A percentile compares a stretch with the other conserved stretches of the same genome.
phyloP scores from a whole-genome alignment of 352 stramenopile species.

The Aphanomyces cochlioides region DNA sequence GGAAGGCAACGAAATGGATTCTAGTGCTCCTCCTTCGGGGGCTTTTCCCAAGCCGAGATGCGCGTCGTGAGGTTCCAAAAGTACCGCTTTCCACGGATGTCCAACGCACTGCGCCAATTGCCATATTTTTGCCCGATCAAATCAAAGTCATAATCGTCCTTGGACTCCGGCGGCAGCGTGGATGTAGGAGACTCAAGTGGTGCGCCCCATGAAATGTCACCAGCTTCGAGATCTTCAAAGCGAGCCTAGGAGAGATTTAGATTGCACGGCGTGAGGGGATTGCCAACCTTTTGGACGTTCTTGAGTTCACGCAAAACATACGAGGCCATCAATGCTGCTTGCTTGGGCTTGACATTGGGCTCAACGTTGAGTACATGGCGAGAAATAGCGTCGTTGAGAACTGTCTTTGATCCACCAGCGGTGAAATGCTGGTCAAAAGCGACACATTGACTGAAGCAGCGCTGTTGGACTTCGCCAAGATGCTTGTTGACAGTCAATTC shows the following conservation, averaged over 20 bases:
- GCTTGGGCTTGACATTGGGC: slow-evolving; percentile 48
- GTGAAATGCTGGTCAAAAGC: slow-evolving; percentile 91
- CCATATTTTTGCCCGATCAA: slow-evolving; percentile 78
- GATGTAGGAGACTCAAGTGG: slow-evolving; percentile 30
- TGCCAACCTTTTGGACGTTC: slow-evolving; percentile 69
- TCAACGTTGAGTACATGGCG: slow-evolving; percentile 76
- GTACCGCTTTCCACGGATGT: slow-evolving; percentile 83
- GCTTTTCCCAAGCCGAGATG: slow-evolving; percentile 71
- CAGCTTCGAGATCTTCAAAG: slow-evolving; percentile 30
- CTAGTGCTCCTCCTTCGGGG: slow-evolving; percentile 36
- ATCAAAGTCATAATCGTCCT: slow-evolving; percentile 51
- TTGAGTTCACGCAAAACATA: slow-evolving; percentile 81
- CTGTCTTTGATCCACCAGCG: slow-evolving; percentile 40
- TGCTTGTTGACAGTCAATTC: slow-evolving; percentile 97
- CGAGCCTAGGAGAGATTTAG: slow-evolving; percentile 4
- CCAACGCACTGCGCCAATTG: slow-evolving; percentile 80
- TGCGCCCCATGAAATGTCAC: slow-evolving; percentile 69
- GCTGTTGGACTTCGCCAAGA: slow-evolving; percentile 93
- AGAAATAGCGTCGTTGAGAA: slow-evolving; percentile 56
- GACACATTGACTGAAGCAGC: slow-evolving; percentile 92
- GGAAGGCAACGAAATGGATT: background rate
- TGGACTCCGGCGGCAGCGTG: slow-evolving; percentile 12
- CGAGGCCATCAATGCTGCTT: slow-evolving; percentile 54
- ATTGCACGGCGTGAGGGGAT: slow-evolving; percentile 40
- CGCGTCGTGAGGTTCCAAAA: slow-evolving; percentile 86